Conservation (phyloP, 176 grass and related monocot species). For the Metroxylon sagu region DNA sequence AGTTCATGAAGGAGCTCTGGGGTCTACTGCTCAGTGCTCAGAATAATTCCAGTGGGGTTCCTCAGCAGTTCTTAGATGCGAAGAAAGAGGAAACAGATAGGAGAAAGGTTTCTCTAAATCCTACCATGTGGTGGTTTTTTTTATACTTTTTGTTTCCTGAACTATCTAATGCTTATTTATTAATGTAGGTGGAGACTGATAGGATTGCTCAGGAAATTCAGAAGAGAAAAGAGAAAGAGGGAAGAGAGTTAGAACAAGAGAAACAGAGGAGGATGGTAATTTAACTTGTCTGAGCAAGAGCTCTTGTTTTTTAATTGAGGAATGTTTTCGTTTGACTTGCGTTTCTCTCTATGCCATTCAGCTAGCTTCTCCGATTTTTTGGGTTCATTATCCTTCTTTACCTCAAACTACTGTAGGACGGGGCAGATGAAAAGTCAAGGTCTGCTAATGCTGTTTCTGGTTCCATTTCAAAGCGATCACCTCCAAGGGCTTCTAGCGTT, state of each 20-base stretch:
- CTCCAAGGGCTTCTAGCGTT: slow-evolving; percentile 9
- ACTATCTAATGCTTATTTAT: not conserved
- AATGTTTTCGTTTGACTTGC: slow-evolving; percentile 37
- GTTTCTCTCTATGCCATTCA: slow-evolving; percentile 75
- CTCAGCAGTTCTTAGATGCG: slow-evolving; percentile 94
- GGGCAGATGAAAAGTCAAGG: slow-evolving; percentile 49
- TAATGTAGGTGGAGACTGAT: slow-evolving; percentile 58
- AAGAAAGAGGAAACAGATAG: slow-evolving; percentile 77
- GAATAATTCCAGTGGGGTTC: slow-evolving; percentile 89
- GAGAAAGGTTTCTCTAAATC: slow-evolving; percentile 40
- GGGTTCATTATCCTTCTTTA: slow-evolving; percentile 95
- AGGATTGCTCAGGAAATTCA: slow-evolving; percentile 84
- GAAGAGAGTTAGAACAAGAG: slow-evolving; percentile 46
- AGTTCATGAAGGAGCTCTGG: slow-evolving; percentile 99
- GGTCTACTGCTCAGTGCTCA: slow-evolving; percentile 73
- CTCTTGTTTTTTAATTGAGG: slow-evolving; percentile 14
- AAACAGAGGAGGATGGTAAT: slow-evolving; percentile 54
- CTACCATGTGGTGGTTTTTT: too few species aligned
- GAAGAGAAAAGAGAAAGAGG: slow-evolving; percentile 80
- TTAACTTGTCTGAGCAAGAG: slow-evolving; percentile 23
- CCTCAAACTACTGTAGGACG: slow-evolving; percentile 94
- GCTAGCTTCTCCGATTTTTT: slow-evolving; percentile 90
- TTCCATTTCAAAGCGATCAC: slow-evolving; percentile 25
- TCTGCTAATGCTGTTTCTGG: slow-evolving; percentile 31
- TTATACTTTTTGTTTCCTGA: not conserved